These are phyloP conservation scores for Sphagnum contortum DNA, from an alignment of 225 moss, liverwort and hornwort genomes.

Conservation along the genomic window DNA sequence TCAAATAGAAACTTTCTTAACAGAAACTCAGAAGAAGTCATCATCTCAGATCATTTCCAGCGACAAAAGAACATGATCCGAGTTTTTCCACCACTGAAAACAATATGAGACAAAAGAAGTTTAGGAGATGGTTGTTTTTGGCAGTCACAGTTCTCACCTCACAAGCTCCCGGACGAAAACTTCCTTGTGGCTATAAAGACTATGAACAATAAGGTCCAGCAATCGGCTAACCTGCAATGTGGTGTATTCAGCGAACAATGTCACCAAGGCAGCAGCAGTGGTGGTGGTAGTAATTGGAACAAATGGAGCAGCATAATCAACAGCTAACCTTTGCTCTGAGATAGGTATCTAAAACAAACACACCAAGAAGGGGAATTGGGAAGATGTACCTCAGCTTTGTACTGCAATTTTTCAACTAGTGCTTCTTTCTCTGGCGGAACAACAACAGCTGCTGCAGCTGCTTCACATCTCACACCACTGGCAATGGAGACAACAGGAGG, in stretches of 20 bases:
- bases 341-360: neutral
- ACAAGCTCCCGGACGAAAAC: constrained; percentile 88
- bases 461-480: constrained; percentile 23
- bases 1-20: no score
- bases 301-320: no score
- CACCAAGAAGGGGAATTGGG: neutral
- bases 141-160: constrained; percentile 24
- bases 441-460: constrained; percentile 8
- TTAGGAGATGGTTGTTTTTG: no score
- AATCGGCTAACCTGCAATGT: constrained; percentile 70
- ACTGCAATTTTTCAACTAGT: constrained; percentile 48
- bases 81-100: no score
- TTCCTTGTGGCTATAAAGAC: constrained; percentile 96
- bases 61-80: no score
- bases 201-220: constrained; percentile 89
- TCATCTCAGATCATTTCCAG: no score
- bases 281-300: neutral
- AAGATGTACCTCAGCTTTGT: constrained; percentile 50
- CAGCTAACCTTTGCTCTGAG: no score
- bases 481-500: neutral
- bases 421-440: constrained; percentile 8
- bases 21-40: no score
- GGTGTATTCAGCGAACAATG: no score
- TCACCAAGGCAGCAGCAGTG: no score
- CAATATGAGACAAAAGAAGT: no score